Percentiles rank a stretch among this genome's conserved stretches.
Evolutionary conservation across 2,329 filamentous ascomycete species (phyloP).

Genomic region (Paraphaeosphaeria minitans): DNA sequence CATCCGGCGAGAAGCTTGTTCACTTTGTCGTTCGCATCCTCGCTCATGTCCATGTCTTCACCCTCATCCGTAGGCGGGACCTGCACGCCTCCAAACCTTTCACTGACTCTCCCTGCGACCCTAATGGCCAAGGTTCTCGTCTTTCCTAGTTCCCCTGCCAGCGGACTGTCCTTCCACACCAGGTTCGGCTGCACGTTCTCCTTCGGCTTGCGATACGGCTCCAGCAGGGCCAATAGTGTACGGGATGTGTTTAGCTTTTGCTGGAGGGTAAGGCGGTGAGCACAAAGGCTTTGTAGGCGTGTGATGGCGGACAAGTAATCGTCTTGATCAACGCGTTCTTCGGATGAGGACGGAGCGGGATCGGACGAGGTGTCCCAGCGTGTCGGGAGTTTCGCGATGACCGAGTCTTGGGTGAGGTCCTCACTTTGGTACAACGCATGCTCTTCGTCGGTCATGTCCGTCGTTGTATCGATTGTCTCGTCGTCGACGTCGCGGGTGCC

Average conservation of each 20-base stretch:
- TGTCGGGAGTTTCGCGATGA: slow-evolving; percentile 40
- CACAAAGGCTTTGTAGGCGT: slow-evolving; percentile 55
- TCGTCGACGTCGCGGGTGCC: slow-evolving; percentile 46
- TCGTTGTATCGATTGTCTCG: slow-evolving; percentile 29
- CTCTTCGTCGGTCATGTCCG: slow-evolving; percentile 48
- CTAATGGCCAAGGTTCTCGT: slow-evolving; percentile 63
- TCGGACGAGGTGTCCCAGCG: slow-evolving; percentile 34
- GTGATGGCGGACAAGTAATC: slow-evolving; percentile 48
- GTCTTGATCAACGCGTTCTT: slow-evolving; percentile 28
- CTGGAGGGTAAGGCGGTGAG: slow-evolving; percentile 56
- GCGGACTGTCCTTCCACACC: slow-evolving; percentile 66
- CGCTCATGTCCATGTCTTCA: slow-evolving; percentile 27
- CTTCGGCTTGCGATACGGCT: slow-evolving; percentile 57
- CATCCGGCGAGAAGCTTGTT: slow-evolving; percentile 32
- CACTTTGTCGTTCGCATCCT: slow-evolving; percentile 29
- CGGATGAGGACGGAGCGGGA: slow-evolving; percentile 8
- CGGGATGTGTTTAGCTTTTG: slow-evolving; percentile 55
- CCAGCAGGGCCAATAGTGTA: slow-evolving; percentile 57
- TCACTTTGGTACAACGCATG: slow-evolving; percentile 39
- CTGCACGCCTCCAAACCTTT: slow-evolving; percentile 35
- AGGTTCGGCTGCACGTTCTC: slow-evolving; percentile 67
- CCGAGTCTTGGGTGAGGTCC: slow-evolving; percentile 41
- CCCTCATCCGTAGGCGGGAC: slow-evolving; percentile 28
- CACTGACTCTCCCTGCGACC: slow-evolving; percentile 43
- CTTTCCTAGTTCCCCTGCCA: slow-evolving; percentile 69